Evolutionary conservation across 768 basidiomycete species (phyloP).

Genomic region (Boletus speciosus): DNA sequence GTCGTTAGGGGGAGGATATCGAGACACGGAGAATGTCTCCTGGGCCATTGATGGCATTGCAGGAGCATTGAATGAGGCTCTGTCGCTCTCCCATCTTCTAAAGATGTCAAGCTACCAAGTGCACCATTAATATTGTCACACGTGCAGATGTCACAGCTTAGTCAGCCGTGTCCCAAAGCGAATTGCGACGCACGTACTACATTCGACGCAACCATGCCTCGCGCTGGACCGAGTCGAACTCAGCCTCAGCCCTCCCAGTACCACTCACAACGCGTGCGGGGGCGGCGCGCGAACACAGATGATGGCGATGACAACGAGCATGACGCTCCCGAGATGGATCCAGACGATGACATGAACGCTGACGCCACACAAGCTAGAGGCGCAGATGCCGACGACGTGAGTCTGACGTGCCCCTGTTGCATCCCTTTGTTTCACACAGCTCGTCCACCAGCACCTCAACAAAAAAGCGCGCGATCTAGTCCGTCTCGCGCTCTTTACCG

Average conservation of each 20-base stretch:
- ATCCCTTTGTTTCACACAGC: background rate
- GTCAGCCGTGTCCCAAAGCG: no score
- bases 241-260: constrained; percentile 37
- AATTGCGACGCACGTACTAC: background rate
- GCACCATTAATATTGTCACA: no score
- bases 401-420: background rate
- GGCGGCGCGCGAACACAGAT: constrained; percentile 23
- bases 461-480: constrained; percentile 70
- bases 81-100: no score
- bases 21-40: no score
- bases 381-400: no score
- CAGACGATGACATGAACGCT: constrained; percentile 30
- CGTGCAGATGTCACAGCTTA: no score
- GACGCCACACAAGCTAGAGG: constrained; percentile 18
- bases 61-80: no score
- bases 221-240: constrained; percentile 31
- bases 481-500: constrained; percentile 77
- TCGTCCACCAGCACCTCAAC: constrained; percentile 51
- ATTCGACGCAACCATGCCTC: constrained; percentile 23
- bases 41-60: no score
- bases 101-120: no score
- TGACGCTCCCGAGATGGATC: constrained; percentile 18
- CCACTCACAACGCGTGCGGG: constrained; percentile 36
- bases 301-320: constrained; percentile 37
- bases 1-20: no score